Percentiles rank a stretch among this genome's conserved stretches.
These are phyloP conservation scores for Geotrichum siamense DNA, from an alignment of 1,139 yeast genomes.

Conservation along the genomic window DNA sequence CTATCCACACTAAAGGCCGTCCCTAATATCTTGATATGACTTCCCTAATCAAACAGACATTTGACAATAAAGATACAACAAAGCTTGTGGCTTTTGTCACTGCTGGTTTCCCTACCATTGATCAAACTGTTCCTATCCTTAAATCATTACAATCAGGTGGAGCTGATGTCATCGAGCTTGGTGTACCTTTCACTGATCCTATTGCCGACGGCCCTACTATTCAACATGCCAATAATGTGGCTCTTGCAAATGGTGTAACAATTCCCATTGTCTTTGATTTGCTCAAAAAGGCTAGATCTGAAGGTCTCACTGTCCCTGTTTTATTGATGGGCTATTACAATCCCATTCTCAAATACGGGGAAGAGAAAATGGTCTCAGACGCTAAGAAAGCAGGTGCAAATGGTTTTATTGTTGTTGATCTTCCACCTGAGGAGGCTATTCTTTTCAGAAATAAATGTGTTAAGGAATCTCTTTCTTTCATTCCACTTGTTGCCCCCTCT, in stretches of 20 bases:
- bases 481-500: conserved; percentile 94
- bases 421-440: conserved; percentile 97
- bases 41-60: conserved; percentile 58
- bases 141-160: conserved; percentile 92
- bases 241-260: conserved; percentile 76
- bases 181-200: conserved; percentile 97
- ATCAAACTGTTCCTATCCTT: conserved; percentile 79
- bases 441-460: conserved; percentile 71
- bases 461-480: conserved; percentile 64
- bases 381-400: conserved; percentile 85
- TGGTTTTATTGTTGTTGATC: conserved; percentile 89
- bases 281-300: conserved; percentile 64
- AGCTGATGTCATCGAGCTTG: conserved; percentile 87
- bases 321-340: conserved; percentile 96
- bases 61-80: conserved; percentile 62
- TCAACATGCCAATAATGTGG: conserved; percentile 67
- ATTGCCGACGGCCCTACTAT: conserved; percentile 98
- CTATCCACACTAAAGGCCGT: too few species aligned
- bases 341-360: conserved; percentile 88
- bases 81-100: conserved; percentile 91
- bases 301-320: conserved; percentile 83
- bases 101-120: conserved; percentile 86
- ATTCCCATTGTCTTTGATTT: conserved; percentile 61
- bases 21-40: too few species aligned
- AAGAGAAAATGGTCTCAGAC: conserved; percentile 68